A percentile compares a stretch with the other conserved stretches of the same genome.
Conservation (phyloP, 768 basidiomycete genomes). For the Tricholoma flavovirens region DNA sequence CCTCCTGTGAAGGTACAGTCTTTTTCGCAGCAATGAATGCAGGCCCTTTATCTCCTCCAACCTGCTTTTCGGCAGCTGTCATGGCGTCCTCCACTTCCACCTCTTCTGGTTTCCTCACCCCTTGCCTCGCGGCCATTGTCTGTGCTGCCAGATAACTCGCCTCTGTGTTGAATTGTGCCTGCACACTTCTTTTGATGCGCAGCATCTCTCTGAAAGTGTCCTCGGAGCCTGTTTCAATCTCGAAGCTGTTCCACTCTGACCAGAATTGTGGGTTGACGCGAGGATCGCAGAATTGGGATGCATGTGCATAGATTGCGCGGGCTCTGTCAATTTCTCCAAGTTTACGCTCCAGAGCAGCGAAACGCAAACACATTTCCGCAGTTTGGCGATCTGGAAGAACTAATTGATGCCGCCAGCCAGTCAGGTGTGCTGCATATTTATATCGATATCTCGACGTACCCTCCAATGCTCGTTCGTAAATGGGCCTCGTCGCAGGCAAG, state of each 20-base stretch:
- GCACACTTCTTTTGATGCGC: constrained; percentile 95
- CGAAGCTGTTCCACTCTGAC: constrained; percentile 95
- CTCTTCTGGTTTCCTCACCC: constrained; percentile 39
- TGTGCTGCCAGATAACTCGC: constrained; percentile 90
- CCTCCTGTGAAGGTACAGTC: constrained; percentile 37
- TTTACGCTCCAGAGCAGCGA: constrained; percentile 93
- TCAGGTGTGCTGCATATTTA: background rate
- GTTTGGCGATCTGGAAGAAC: constrained; percentile 90
- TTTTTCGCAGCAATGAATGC: constrained; percentile 77
- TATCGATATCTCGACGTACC: constrained; percentile 22
- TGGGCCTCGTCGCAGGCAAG: constrained; percentile 61
- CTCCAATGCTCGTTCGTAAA: constrained; percentile 94
- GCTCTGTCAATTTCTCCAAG: constrained; percentile 98
- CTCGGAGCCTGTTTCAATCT: constrained; percentile 97
- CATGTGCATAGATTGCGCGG: constrained; percentile 93
- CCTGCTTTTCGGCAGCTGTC: constrained; percentile 76
- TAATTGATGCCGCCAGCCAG: constrained; percentile 11
- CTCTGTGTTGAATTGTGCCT: constrained; percentile 98
- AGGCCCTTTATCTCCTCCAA: constrained; percentile 49
- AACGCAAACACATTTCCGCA: constrained; percentile 95
- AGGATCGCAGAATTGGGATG: constrained; percentile 98
- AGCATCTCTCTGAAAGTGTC: constrained; percentile 97
- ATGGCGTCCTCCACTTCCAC: constrained; percentile 65
- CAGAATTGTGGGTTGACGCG: constrained; percentile 89
- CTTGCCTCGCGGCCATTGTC: constrained; percentile 66